phyloP scores from a whole-genome alignment of 208 protist genomes.

The Leishmania tropica region DNA sequence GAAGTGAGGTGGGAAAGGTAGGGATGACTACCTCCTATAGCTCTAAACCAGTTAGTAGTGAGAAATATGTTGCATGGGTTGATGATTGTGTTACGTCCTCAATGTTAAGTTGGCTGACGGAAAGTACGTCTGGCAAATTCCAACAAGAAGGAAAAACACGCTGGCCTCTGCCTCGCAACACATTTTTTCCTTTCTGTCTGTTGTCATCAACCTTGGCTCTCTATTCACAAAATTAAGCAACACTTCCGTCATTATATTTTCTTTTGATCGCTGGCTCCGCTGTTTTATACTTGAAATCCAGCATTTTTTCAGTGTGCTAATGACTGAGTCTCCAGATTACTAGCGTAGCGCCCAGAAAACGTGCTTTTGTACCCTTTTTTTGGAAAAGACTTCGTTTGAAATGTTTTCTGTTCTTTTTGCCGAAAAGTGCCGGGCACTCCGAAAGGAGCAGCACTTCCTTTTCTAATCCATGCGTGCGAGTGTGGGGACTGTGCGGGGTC shows the following conservation, averaged over 20 bases:
- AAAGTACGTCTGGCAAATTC: not conserved
- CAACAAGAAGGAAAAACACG: not conserved
- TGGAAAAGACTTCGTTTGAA: not conserved
- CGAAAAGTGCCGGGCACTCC: too few species aligned
- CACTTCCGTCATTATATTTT: not conserved
- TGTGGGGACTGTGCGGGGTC: not conserved
- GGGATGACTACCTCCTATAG: not conserved
- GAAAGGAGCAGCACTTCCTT: too few species aligned
- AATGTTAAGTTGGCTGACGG: not conserved
- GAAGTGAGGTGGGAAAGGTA: not conserved
- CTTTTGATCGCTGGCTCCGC: not conserved
- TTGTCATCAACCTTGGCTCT: not conserved
- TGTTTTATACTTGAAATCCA: not conserved
- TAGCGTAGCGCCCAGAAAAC: not conserved
- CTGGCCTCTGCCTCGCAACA: not conserved
- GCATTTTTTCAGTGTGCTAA: not conserved
- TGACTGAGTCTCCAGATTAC: not conserved
- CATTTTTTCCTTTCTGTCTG: not conserved
- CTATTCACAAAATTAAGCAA: not conserved
- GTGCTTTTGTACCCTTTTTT: not conserved
- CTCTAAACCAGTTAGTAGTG: not conserved
- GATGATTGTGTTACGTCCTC: not conserved
- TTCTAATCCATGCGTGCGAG: not conserved
- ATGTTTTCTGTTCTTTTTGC: too few species aligned
- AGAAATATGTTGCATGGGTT: not conserved